A percentile compares a stretch with the other conserved stretches of the same genome.
These are phyloP conservation scores for Apophysomyces sp. DNA, from an alignment of 371 early-diverging fungal species.

Conservation along the genomic window DNA sequence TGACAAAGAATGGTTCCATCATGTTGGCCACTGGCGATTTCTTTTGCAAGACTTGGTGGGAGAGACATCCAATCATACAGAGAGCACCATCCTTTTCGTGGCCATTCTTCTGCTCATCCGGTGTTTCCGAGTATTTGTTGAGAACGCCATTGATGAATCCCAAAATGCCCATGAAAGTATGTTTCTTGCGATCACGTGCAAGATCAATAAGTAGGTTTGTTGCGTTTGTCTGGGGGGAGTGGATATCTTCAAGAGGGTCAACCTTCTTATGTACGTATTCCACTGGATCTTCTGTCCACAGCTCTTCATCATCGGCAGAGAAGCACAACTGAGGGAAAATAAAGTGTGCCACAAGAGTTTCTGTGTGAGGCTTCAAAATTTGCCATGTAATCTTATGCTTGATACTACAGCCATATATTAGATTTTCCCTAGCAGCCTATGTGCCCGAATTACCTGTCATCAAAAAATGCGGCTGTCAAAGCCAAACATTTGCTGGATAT, in stretches of 20 bases:
- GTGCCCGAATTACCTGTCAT: slow-evolving; percentile 33
- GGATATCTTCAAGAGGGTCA: slow-evolving; percentile 78
- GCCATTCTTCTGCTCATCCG: slow-evolving; percentile 69
- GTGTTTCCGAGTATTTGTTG: slow-evolving; percentile 49
- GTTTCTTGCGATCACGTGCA: slow-evolving; percentile 72
- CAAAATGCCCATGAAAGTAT: slow-evolving; percentile 77
- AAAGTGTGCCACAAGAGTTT: slow-evolving; percentile 74
- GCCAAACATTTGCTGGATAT: slow-evolving; percentile 57
- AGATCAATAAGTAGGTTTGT: slow-evolving; percentile 71
- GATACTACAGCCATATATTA: slow-evolving; percentile 48
- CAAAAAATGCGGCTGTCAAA: slow-evolving; percentile 54
- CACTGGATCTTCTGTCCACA: slow-evolving; percentile 90
- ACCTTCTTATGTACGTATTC: slow-evolving; percentile 90
- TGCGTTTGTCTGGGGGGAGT: slow-evolving; percentile 68
- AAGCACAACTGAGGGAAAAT: slow-evolving; percentile 90
- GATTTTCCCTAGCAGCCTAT: not conserved
- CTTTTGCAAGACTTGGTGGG: slow-evolving; percentile 58
- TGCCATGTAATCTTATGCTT: slow-evolving; percentile 87
- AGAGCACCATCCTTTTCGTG: slow-evolving; percentile 87
- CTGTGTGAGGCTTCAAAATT: slow-evolving; percentile 79
- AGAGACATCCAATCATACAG: slow-evolving; percentile 74
- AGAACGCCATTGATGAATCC: slow-evolving; percentile 72
- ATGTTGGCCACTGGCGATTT: slow-evolving; percentile 63
- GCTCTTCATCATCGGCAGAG: slow-evolving; percentile 73
- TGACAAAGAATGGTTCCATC: slow-evolving; percentile 80